Evolutionary conservation across 2,329 filamentous ascomycete genomes (phyloP).

Genomic region (Mariannaea sp.): DNA sequence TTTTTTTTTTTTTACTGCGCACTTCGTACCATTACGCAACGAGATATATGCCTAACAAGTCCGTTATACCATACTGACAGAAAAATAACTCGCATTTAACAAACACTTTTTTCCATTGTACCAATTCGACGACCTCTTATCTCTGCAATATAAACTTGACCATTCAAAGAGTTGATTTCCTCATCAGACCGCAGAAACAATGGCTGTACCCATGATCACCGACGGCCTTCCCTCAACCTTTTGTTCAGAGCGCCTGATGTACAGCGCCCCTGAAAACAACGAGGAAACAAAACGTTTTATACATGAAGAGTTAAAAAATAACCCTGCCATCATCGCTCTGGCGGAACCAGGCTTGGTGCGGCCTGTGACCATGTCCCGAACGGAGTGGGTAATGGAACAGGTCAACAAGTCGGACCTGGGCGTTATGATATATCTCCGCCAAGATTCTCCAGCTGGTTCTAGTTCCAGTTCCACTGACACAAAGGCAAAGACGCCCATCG

Average conservation of each 20-base stretch:
- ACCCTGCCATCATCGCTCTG: constrained; percentile 16
- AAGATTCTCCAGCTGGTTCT: no score
- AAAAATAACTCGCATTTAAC: no score
- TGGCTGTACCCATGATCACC: constrained; percentile 24
- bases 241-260: constrained; percentile 24
- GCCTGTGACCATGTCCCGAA: constrained; percentile 2
- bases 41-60: no score
- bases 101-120: no score
- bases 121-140: no score
- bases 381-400: background rate
- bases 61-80: no score
- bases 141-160: no score
- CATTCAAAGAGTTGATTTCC: no score
- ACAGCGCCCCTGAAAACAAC: constrained; percentile 20
- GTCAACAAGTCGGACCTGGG: background rate
- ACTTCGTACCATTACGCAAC: no score
- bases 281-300: constrained; percentile 22
- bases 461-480: background rate
- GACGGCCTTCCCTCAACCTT: constrained; percentile 8
- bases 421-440: background rate
- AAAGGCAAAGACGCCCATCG: background rate
- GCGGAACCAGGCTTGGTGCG: constrained; percentile 5
- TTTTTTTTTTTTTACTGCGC: no score
- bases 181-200: no score
- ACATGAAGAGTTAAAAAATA: constrained; percentile 12